Conservation (phyloP, 495 filamentous ascomycete genomes). For the Saxispiralis lemnorum region DNA sequence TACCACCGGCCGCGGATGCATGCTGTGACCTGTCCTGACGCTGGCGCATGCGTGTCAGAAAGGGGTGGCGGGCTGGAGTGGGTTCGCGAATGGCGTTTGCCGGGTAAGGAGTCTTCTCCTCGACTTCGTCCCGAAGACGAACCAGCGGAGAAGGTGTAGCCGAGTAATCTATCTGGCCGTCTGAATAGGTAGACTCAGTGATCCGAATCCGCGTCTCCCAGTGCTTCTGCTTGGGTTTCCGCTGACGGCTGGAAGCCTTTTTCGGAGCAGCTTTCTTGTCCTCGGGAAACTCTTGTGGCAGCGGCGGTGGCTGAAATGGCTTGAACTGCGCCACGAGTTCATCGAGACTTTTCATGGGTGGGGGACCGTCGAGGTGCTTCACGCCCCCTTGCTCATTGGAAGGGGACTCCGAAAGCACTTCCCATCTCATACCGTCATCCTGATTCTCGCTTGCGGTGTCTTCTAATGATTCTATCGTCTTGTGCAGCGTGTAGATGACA, state of each 20-base stretch:
- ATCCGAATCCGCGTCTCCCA: conserved; percentile 73
- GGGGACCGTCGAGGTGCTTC: conserved; percentile 20
- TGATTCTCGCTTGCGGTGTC: conserved; percentile 28
- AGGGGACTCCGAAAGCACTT: conserved; percentile 30
- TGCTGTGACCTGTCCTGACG: conserved; percentile 6
- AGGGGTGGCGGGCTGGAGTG: conserved; percentile 17
- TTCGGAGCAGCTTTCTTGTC: conserved; percentile 19
- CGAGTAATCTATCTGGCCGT: conserved; percentile 47
- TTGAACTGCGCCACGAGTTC: conserved; percentile 42
- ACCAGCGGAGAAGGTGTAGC: conserved; percentile 22
- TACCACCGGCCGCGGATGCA: neutral
- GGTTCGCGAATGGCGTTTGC: conserved; percentile 8
- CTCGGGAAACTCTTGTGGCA: conserved; percentile 43
- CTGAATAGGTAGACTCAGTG: conserved; percentile 51
- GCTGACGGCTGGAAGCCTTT: conserved; percentile 12
- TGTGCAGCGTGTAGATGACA: conserved; percentile 61
- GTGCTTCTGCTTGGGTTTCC: conserved; percentile 29
- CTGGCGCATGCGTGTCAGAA: conserved; percentile 22
- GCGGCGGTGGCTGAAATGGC: conserved; percentile 63
- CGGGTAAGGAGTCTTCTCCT: neutral
- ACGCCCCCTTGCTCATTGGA: conserved; percentile 17
- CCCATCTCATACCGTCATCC: conserved; percentile 30
- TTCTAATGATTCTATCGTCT: conserved; percentile 55
- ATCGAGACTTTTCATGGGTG: conserved; percentile 32
- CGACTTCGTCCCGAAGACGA: conserved; percentile 8